These are phyloP conservation scores for Candida piceae DNA, from an alignment of 805 yeast genomes.

Conservation along the genomic window DNA sequence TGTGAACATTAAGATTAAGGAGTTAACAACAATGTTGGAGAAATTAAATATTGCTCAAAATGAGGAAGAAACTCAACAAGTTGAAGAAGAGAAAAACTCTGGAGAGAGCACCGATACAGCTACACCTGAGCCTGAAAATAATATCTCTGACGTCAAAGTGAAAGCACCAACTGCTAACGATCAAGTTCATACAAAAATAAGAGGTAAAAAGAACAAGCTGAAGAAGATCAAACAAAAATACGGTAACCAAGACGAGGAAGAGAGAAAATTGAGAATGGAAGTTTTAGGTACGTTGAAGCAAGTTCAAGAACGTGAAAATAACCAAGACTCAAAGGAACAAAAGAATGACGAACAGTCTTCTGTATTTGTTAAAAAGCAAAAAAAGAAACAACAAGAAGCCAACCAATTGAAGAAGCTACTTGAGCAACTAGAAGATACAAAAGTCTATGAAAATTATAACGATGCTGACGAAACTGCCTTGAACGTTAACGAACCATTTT, in stretches of 20 bases:
- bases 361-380: slow-evolving; percentile 13
- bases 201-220: slow-evolving; percentile 83
- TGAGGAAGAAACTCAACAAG: slow-evolving; percentile 6
- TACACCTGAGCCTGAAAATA: slow-evolving; percentile 7
- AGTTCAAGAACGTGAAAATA: slow-evolving; percentile 24
- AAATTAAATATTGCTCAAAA: slow-evolving; percentile 16
- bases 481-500: slow-evolving; percentile 32
- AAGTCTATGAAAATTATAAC: slow-evolving; percentile 10
- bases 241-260: slow-evolving; percentile 90
- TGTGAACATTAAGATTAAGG: slow-evolving; percentile 21
- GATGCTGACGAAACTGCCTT: slow-evolving; percentile 19
- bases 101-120: slow-evolving; percentile 1
- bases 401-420: slow-evolving; percentile 29
- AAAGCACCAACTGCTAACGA: slow-evolving; percentile 14
- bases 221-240: slow-evolving; percentile 81
- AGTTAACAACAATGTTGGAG: slow-evolving; percentile 26
- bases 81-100: slow-evolving; percentile 6
- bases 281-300: slow-evolving; percentile 80
- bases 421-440: slow-evolving; percentile 24
- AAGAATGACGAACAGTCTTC: slow-evolving; percentile 3
- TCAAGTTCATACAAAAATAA: slow-evolving; percentile 39
- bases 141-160: slow-evolving; percentile 9
- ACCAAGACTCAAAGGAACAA: not conserved
- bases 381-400: slow-evolving; percentile 27
- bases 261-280: slow-evolving; percentile 66